Evolutionary conservation across 73 alveolate species (phyloP).

Genomic region (Paramecium sexaurelia): DNA sequence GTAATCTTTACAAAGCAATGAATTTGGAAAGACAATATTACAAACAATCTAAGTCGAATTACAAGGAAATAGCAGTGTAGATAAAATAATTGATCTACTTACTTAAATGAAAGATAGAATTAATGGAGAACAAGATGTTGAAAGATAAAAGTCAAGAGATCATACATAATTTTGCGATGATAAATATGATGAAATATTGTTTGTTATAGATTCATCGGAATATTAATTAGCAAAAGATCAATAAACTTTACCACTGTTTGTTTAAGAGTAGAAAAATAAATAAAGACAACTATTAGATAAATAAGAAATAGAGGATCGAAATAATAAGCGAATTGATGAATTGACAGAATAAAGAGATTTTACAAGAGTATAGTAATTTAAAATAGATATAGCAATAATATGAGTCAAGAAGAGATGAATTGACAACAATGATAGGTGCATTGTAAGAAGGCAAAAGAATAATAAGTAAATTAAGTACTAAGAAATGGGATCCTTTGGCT

Average conservation of each 20-base stretch:
- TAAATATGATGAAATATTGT: conserved; percentile 22
- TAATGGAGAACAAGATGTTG: conserved; percentile 19
- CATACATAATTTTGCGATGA: conserved; percentile 40
- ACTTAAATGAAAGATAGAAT: conserved; percentile 24
- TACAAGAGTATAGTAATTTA: not conserved
- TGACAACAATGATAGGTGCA: not conserved
- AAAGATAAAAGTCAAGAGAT: conserved; percentile 23
- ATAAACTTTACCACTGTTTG: not conserved
- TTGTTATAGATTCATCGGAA: conserved; percentile 19
- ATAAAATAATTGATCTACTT: not conserved
- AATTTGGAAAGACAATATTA: conserved; percentile 42
- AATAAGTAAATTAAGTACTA: not conserved
- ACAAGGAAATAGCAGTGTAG: not conserved
- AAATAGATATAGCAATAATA: not conserved
- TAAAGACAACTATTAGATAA: conserved; percentile 18
- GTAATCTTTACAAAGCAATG: not conserved
- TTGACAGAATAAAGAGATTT: conserved; percentile 10
- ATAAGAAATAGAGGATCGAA: not conserved
- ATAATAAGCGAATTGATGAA: not conserved
- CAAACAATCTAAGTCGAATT: not conserved
- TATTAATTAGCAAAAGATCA: conserved; percentile 32
- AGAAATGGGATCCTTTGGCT: conserved; percentile 45
- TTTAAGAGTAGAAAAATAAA: conserved; percentile 2
- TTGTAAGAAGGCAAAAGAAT: conserved; percentile 9
- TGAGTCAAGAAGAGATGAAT: conserved; percentile 44